Conservation (phyloP, 306 rosid species). For the Ormosia emarginata region DNA sequence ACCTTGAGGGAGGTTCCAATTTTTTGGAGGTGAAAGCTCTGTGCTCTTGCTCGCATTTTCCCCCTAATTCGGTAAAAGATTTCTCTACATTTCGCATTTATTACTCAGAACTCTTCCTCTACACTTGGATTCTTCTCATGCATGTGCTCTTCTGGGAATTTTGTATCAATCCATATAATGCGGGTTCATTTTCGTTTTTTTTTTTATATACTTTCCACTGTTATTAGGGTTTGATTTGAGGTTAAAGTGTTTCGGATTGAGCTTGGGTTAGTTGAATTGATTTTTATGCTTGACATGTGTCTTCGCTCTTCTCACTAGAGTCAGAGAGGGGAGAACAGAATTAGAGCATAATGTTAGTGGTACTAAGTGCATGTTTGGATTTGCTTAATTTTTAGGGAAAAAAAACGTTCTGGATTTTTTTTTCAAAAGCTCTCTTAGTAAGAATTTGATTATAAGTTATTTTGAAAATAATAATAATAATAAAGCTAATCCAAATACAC, state of each 20-base stretch:
- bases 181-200: neutral
- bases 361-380: neutral
- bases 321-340: neutral
- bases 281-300: neutral
- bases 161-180: neutral
- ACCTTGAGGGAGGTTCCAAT: neutral
- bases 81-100: neutral
- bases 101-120: neutral
- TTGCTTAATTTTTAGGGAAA: neutral
- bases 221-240: neutral
- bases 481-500: no score
- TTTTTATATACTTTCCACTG: neutral
- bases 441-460: neutral
- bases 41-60: neutral
- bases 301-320: neutral
- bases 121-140: neutral
- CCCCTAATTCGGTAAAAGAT: neutral
- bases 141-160: neutral
- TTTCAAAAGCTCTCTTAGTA: neutral
- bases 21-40: neutral
- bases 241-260: neutral
- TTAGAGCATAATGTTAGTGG: neutral
- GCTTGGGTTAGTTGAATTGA: neutral
- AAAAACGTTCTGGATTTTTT: neutral
- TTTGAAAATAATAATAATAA: neutral